Evolutionary conservation across 2,329 filamentous ascomycete genomes (phyloP), one percentile per base, ranked within the genome.

Genomic region (Cercospora zeina): DNA sequence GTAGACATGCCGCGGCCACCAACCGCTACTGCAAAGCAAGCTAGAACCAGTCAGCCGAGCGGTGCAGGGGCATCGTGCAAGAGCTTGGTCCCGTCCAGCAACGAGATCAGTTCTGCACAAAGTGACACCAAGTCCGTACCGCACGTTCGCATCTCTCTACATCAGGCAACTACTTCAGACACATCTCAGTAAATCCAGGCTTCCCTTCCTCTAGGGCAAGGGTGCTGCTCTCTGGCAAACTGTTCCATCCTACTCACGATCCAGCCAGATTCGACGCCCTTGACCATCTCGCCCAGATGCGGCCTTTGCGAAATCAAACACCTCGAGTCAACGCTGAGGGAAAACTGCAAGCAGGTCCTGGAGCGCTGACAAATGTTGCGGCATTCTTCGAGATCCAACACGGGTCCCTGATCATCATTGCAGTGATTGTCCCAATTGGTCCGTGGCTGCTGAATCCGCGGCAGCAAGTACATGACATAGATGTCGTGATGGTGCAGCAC

Each of bases 351-450:
- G 53, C 71, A 72, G 9, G 27, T 54, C 5, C 21, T 31, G 16
- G 62, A 59, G 4, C 19, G 39, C 14, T 65, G 59, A 24, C 71
- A 71, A 3, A 67, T 64, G 10, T 33, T 47, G 4, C 57, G 57
- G 51, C 71, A 72, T 6, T 55, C 67, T 14, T 68, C 65, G n/a
- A 67, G 33, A 11, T 64, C 62, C 0, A 39, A 27, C 10, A 64
- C 65, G 1, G 37, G 31, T 1, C 61, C 59, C 27, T 64, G 59
- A 16, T 67, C 65, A 2, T 69, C 55, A 9, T 68, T 59, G 8
- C 66, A 64, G 33, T 69, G 62, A 11, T 72, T 72, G 58, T 71
- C 58, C 71, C 71, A 72, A 36, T 69, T 62, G 2, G 7, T 31
- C 33, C 59, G 62, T 13, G 64, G 37, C n/a, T 57, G 30, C 24